These are phyloP conservation scores for Naganishia sp. DNA, from an alignment of 1,284 basidiomycete genomes.

Conservation along the genomic window DNA sequence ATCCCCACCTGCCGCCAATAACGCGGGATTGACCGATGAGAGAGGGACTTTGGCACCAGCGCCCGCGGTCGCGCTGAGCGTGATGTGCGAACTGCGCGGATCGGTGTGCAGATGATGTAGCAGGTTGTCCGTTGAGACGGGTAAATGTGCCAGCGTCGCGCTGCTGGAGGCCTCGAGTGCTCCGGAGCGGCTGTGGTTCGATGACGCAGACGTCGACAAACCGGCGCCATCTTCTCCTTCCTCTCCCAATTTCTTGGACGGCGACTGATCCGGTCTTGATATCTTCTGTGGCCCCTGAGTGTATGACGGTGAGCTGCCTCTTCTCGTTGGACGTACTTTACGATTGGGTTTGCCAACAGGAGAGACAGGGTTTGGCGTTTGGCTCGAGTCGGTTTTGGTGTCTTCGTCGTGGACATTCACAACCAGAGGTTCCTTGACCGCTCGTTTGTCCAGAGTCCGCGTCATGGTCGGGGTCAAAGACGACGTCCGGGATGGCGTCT, in stretches of 20 bases:
- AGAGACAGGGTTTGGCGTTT: neutral
- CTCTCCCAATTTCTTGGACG: neutral
- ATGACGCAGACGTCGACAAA: neutral
- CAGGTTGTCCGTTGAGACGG: slow-evolving; percentile 43
- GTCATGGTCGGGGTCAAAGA: slow-evolving; percentile 16
- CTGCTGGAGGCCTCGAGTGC: neutral
- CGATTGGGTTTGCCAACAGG: slow-evolving; percentile 11
- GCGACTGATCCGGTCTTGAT: slow-evolving; percentile 2
- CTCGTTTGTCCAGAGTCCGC: neutral
- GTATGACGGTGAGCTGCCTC: slow-evolving; percentile 14
- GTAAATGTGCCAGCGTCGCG: slow-evolving; percentile 7
- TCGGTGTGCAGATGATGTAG: slow-evolving; percentile 50
- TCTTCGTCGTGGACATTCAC: neutral
- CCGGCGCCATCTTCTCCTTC: neutral
- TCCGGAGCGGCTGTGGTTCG: neutral
- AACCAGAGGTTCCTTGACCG: neutral
- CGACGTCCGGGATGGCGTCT: slow-evolving; percentile 9
- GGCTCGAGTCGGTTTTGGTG: neutral
- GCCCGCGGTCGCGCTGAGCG: slow-evolving; percentile 37
- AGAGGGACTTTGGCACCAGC: slow-evolving; percentile 28
- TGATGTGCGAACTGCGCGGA: slow-evolving; percentile 49
- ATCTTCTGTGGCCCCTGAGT: slow-evolving; percentile 6
- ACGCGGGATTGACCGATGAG: slow-evolving; percentile 23
- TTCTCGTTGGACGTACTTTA: slow-evolving; percentile 18
- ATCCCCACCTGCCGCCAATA: slow-evolving; percentile 15